Base-by-base conservation (phyloP, 108 stramenopile species). In the Epithemia pelagica region DNA sequence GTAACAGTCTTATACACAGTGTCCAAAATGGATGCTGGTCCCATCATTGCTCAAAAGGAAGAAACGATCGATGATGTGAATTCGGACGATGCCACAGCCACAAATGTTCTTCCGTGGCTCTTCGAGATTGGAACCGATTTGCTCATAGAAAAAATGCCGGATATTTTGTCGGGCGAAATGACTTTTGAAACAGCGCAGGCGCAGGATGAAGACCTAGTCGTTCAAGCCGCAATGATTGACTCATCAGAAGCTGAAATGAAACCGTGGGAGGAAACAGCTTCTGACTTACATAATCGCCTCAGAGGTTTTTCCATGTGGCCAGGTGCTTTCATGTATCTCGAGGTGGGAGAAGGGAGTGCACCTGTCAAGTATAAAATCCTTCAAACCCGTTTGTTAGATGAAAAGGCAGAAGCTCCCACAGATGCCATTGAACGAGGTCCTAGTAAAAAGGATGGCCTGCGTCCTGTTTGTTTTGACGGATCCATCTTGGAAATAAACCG, bases 21-120 rank as follows among this genome's bases (percentile, higher is more conserved):
- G 7, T 82, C 82, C 26, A 93, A 94, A 62, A 97, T 99, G 96
- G 98, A 99, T 78, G 96, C 96, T 1, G 98, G 98, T 0, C 98
- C 98, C 7, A 85, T 99, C 28, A 79, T 96, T 54, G 62, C 77
- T 27, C 96, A 96, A 66, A 66, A 68, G 52, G 77, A 76, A 46
- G 37, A 74, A 32, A 64, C 76, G 53, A 77, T 92, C 55, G 74
- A 81, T 56, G 91, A 83, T 20, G 57, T 66, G 52, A n/a, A n/a
- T n/a, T n/a, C n/a, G n/a, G 91, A 84, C 20, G 76, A 94, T 26
- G 96, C 95, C 54, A 89, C 92, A 61, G 90, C 95, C 8, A 88
- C 93, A 3, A 87, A 78, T 7, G 75, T 97, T 1, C 79, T 99
- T 32, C 88, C 85, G 28, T 68, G 71, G 37, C 81, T 97, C 20